Evolutionary conservation across 2,329 filamentous ascomycete species (phyloP), one percentile per base, ranked within the genome.

Genomic region (Arachnomyces sp.): DNA sequence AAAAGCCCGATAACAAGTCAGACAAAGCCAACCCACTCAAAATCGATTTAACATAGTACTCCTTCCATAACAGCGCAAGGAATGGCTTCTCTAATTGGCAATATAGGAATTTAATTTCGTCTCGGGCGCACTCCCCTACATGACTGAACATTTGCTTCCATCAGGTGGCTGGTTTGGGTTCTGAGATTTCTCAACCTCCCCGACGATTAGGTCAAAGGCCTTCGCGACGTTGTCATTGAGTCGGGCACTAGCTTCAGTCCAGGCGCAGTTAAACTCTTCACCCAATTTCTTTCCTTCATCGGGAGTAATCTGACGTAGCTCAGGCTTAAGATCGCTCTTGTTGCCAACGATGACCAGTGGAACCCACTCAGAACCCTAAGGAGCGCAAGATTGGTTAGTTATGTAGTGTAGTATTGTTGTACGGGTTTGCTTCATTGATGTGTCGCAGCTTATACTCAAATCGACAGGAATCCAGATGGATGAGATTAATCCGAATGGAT

Each of bases 301-400:
- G 38, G 80, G 66, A 25, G 79, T 82, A 51, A 98, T 88, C 66
- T 96, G 89, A 52, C 92, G 84, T 68, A 95, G 88, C 63, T 95
- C 90, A 39, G 88, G 82, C 45, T 86, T 82, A 43, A 98, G 73
- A 64, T 98, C 92, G 61, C 83, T 89, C 72, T 98, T 98, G 73
- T 98, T 98, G 53, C 88, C 92, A 39, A 98, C 89, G 46, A 98
- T 83, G 53, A 93, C 86, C 53, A 96, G 82, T 7, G 92, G 92
- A 38, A 95, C 87, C 63, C 83, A 84, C 54, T 95, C 89, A 44
- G 88, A 85, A 50, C 92, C 92, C 86, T 95, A 51, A n/a, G 33
- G 14, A n/a, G 42, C 31, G 21, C n/a, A 25, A 37, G 29, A 18
- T 40, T 34, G 44, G 44, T 35, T 44, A 40, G 37, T 29, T 25